These are phyloP conservation scores for Saitozyma podzolica DNA, from an alignment of 768 basidiomycete species.

Conservation along the genomic window DNA sequence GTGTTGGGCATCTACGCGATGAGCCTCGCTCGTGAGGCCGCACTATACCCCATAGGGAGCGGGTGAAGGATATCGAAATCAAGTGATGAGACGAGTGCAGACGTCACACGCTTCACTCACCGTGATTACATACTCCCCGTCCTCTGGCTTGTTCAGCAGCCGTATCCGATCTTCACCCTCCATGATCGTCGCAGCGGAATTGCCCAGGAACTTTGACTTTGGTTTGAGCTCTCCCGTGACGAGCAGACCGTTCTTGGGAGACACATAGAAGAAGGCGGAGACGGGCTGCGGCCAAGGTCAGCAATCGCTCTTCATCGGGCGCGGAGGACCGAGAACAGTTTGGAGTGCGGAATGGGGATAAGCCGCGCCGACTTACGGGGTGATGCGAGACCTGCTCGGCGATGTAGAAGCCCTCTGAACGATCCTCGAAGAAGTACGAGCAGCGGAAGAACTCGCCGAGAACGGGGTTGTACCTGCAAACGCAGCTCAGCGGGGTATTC, in stretches of 20 bases:
- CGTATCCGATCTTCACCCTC: constrained; percentile 90
- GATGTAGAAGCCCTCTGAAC: constrained; percentile 91
- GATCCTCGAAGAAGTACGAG: constrained; percentile 85
- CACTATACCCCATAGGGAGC: constrained; percentile 52
- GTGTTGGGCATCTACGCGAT: constrained; percentile 97
- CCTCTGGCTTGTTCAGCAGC: constrained; percentile 76
- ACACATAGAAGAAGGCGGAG: constrained; percentile 90
- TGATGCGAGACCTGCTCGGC: constrained; percentile 79
- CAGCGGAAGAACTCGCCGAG: constrained; percentile 98
- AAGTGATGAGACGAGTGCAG: too few species aligned
- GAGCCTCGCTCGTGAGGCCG: constrained; percentile 60
- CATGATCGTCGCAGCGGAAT: constrained; percentile 93
- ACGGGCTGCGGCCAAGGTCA: constrained; percentile 51
- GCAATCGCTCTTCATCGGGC: not conserved
- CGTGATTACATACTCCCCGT: constrained; percentile 60
- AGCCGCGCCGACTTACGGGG: constrained; percentile 26
- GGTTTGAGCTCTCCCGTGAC: constrained; percentile 93
- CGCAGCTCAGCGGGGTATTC: not conserved
- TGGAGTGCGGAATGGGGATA: not conserved
- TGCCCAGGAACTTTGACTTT: constrained; percentile 87
- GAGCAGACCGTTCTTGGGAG: constrained; percentile 79
- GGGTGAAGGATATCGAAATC: not conserved
- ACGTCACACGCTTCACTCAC: constrained; percentile 57
- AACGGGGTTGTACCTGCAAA: constrained; percentile 83
- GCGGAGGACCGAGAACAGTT: not conserved